phyloP scores from a whole-genome alignment of 2,329 filamentous ascomycete genomes.

The Stemphylium vesicarium region DNA sequence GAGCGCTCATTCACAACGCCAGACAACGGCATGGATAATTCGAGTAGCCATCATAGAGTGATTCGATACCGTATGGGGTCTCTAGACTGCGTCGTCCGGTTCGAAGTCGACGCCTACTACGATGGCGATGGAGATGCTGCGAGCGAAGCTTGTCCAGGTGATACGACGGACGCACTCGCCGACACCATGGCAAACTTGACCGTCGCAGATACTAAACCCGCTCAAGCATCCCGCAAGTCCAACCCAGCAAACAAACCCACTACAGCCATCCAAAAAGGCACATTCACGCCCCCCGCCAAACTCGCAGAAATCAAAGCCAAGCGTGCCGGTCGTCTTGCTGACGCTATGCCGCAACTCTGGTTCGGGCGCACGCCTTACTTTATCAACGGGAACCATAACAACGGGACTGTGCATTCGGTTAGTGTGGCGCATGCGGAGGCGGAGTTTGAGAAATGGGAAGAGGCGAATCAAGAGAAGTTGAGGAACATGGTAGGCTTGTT shows the following conservation, averaged over 20 bases:
- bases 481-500: slow-evolving; percentile 29
- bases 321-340: background rate
- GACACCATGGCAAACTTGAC: slow-evolving; percentile 3
- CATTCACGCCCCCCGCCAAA: slow-evolving; percentile 2
- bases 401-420: slow-evolving; percentile 16
- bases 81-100: slow-evolving; percentile 23
- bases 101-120: slow-evolving; percentile 31
- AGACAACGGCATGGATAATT: slow-evolving; percentile 20
- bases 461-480: slow-evolving; percentile 16
- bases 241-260: background rate
- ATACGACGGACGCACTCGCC: slow-evolving; percentile 1
- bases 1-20: slow-evolving; percentile 35
- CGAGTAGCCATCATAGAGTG: slow-evolving; percentile 26
- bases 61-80: slow-evolving; percentile 25
- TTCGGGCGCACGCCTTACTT: slow-evolving; percentile 31
- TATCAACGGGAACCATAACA: slow-evolving; percentile 21
- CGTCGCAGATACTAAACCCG: background rate
- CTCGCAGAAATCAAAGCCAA: slow-evolving; percentile 28
- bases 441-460: slow-evolving; percentile 24
- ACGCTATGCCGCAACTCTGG: slow-evolving; percentile 27
- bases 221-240: background rate
- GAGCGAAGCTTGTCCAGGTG: background rate
- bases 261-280: slow-evolving; percentile 9
- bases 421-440: slow-evolving; percentile 1
- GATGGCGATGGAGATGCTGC: slow-evolving; percentile 13